Percentiles rank a stretch among this genome's conserved stretches.
phyloP scores from a whole-genome alignment of 768 basidiomycete genomes.

The Naganishia kalamii region DNA sequence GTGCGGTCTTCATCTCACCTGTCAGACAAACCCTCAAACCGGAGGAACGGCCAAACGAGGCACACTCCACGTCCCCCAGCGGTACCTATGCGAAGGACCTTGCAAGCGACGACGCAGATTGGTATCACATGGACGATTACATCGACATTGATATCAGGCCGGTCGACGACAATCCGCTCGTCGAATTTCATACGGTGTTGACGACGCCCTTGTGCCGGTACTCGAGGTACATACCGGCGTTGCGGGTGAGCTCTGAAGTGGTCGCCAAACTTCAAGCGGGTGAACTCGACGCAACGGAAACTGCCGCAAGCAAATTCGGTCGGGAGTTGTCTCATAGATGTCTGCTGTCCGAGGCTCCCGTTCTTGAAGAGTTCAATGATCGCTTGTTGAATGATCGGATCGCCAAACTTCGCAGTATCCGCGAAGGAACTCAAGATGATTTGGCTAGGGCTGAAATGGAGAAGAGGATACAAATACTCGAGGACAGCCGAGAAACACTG shows the following conservation, averaged over 20 bases:
- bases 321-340: conserved; percentile 76
- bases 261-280: conserved; percentile 26
- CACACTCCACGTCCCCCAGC: not conserved
- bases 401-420: not conserved
- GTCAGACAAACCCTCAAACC: not conserved
- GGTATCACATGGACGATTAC: conserved; percentile 78
- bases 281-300: conserved; percentile 16
- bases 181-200: conserved; percentile 67
- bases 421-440: not conserved
- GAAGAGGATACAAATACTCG: not conserved
- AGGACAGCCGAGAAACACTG: conserved; percentile 1
- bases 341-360: conserved; percentile 59
- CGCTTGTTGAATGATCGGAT: not conserved
- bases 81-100: conserved; percentile 22
- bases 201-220: conserved; percentile 76
- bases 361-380: not conserved
- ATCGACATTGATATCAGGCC: conserved; percentile 67
- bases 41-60: conserved; percentile 34
- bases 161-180: conserved; percentile 52
- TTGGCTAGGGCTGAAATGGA: not conserved
- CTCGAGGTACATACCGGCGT: conserved; percentile 49
- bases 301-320: conserved; percentile 64
- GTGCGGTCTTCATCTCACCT: conserved; percentile 59
- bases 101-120: conserved; percentile 45
- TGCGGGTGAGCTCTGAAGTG: conserved; percentile 2